Conservation (phyloP, 306 rosid species). For the Cucumis sativus region Cucumber_9930_V3 NC_026661.2:19378001-19378500, state of each 20-base stretch:
- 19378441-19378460: neutral
- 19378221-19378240: conserved; percentile 91
- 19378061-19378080: neutral
- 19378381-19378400: neutral
- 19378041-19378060: neutral
- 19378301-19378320: neutral
- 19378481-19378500: neutral
- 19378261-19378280: neutral
- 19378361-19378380: neutral
- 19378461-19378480: neutral
- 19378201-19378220: conserved; percentile 97
- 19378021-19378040: neutral
- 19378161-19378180: conserved; percentile 85
- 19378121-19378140: conserved; percentile 99
- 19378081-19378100: neutral
- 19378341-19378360: neutral
- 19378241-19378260: neutral
- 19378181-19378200: conserved; percentile 94
- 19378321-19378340: neutral
- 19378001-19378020: neutral
- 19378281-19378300: neutral
- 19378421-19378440: neutral
- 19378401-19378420: neutral
- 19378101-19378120: conserved; percentile 24
- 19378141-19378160: conserved; percentile 88